These are phyloP conservation scores for Bidens hawaiensis DNA, from an alignment of 140 eudicot genomes.

Conservation along the genomic window DNA sequence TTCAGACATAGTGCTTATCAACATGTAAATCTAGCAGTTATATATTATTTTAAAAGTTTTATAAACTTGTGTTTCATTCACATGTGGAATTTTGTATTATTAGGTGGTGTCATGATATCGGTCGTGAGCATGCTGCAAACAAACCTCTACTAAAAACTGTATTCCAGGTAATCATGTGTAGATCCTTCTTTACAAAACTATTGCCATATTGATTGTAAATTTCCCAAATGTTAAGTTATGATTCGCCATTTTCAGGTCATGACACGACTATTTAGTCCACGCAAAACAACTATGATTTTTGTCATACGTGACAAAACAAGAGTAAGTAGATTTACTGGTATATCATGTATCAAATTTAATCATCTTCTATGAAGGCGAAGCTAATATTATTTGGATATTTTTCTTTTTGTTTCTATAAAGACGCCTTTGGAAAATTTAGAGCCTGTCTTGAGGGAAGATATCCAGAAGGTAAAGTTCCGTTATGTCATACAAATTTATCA, in stretches of 20 bases:
- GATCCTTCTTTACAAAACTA: constrained; percentile 4
- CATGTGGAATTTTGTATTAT: constrained; percentile 14
- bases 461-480: constrained; percentile 14
- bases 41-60: background rate
- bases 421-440: no score
- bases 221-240: constrained; percentile 12
- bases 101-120: constrained; percentile 99
- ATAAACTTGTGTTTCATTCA: background rate
- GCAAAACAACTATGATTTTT: constrained; percentile 85
- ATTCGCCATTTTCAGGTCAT: constrained; percentile 49
- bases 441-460: no score
- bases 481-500: background rate
- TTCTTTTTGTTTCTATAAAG: constrained; percentile 35
- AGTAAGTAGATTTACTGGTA: constrained; percentile 37
- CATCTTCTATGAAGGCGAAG: background rate
- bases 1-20: constrained; percentile 53
- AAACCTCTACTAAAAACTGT: no score
- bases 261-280: constrained; percentile 93
- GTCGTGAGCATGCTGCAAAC: no score
- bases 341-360: constrained; percentile 6
- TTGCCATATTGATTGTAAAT: background rate
- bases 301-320: constrained; percentile 91
- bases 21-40: constrained; percentile 28
- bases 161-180: constrained; percentile 41
- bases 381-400: background rate